These are phyloP conservation scores for Aspergillus caelatus DNA, from an alignment of 2,329 filamentous ascomycete species.

Conservation along the genomic window DNA sequence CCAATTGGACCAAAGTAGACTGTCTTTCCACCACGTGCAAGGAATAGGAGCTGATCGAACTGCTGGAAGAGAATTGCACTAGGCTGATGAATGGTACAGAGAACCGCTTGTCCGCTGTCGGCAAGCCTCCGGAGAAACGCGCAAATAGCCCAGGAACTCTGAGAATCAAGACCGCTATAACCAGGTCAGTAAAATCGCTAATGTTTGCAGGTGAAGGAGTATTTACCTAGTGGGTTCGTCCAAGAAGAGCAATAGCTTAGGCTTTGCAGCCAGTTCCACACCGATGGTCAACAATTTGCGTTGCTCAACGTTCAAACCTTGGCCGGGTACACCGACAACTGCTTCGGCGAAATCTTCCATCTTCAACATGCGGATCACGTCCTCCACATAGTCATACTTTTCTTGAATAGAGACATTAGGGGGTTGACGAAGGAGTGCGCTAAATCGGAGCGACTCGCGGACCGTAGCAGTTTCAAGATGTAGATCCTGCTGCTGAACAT, in stretches of 20 bases:
- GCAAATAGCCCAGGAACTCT: slow-evolving; percentile 88
- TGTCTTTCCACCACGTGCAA: slow-evolving; percentile 65
- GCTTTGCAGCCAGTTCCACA: slow-evolving; percentile 89
- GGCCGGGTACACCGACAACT: slow-evolving; percentile 82
- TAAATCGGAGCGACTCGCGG: slow-evolving; percentile 83
- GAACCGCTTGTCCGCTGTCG: slow-evolving; percentile 81
- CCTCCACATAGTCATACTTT: slow-evolving; percentile 82
- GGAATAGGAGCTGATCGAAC: slow-evolving; percentile 66
- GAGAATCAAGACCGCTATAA: slow-evolving; percentile 76
- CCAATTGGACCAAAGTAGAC: slow-evolving; percentile 71
- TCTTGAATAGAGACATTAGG: slow-evolving; percentile 69
- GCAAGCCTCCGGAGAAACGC: slow-evolving; percentile 83
- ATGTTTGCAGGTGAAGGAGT: not conserved
- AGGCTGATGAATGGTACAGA: slow-evolving; percentile 93
- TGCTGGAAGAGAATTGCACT: slow-evolving; percentile 88
- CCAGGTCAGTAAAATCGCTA: not conserved
- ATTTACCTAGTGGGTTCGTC: slow-evolving; percentile 76
- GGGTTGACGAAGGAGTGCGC: slow-evolving; percentile 80
- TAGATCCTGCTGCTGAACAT: slow-evolving; percentile 85
- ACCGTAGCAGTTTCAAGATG: slow-evolving; percentile 84
- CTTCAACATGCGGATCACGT: slow-evolving; percentile 82
- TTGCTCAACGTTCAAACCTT: slow-evolving; percentile 67
- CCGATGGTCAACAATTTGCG: slow-evolving; percentile 81
- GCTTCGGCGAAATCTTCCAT: slow-evolving; percentile 90
- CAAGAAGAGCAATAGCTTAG: slow-evolving; percentile 80